Evolutionary conservation across 2,329 filamentous ascomycete species (phyloP).

Genomic region (Stagonosporopsis rhizophila): DNA sequence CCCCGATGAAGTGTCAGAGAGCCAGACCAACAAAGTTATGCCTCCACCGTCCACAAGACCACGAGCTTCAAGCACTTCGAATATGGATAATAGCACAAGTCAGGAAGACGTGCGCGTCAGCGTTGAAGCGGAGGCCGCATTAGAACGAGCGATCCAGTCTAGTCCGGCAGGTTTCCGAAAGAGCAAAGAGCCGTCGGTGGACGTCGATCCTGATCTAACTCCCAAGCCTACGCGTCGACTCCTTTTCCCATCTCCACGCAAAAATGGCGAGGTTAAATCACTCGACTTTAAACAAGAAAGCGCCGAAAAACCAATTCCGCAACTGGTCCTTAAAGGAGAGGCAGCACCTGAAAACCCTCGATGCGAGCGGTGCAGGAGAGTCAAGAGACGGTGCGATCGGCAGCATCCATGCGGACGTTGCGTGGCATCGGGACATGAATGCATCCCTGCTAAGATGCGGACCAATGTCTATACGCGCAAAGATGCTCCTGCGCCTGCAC

Average conservation of each 20-base stretch:
- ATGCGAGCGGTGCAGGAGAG: constrained; percentile 35
- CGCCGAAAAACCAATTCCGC: constrained; percentile 1
- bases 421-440: constrained; percentile 30
- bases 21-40: constrained; percentile 21
- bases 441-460: constrained; percentile 28
- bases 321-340: constrained; percentile 4
- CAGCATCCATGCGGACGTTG: constrained; percentile 36
- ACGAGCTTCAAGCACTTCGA: constrained; percentile 1
- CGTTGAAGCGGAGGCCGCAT: constrained; percentile 47
- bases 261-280: constrained; percentile 67
- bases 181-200: constrained; percentile 56
- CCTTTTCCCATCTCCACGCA: constrained; percentile 78
- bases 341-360: constrained; percentile 29
- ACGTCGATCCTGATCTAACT: constrained; percentile 59
- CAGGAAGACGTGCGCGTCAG: constrained; percentile 3
- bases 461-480: constrained; percentile 24
- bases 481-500: constrained; percentile 3
- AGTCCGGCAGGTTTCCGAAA: constrained; percentile 64
- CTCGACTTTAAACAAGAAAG: constrained; percentile 58
- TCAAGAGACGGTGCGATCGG: constrained; percentile 36
- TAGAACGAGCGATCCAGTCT: constrained; percentile 65
- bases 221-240: constrained; percentile 72
- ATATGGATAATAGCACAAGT: neutral
- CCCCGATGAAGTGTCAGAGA: constrained; percentile 16
- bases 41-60: constrained; percentile 18